Percentiles rank a stretch among this genome's conserved stretches.
phyloP scores from a whole-genome alignment of 1,139 yeast species.

The Tardiomyces digboiensis region DNA sequence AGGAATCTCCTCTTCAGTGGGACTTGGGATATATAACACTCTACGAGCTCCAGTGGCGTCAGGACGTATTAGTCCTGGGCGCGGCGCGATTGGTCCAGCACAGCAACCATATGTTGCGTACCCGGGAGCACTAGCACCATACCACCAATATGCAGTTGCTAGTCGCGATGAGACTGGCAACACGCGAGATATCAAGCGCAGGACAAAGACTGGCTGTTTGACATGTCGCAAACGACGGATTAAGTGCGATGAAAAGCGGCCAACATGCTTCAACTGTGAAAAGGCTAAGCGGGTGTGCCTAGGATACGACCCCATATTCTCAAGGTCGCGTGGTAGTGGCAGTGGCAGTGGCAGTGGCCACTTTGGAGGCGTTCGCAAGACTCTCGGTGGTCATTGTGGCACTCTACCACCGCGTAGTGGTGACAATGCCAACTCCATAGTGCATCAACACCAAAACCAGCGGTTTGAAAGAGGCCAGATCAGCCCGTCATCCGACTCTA shows the following conservation, averaged over 20 bases:
- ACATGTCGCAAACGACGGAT: conserved; percentile 67
- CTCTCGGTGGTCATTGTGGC: not conserved
- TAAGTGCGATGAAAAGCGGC: conserved; percentile 65
- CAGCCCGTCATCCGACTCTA: not conserved
- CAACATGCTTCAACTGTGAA: conserved; percentile 65
- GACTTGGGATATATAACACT: not conserved
- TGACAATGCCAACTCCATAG: not conserved
- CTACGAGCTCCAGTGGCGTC: not conserved
- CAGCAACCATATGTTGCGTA: not conserved
- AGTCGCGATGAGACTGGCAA: not conserved
- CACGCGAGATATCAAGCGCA: conserved; percentile 23
- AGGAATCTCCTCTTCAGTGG: not conserved
- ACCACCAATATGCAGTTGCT: not conserved
- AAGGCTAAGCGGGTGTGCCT: conserved; percentile 59
- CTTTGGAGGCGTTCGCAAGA: not conserved
- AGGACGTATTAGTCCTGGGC: not conserved
- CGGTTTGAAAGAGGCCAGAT: not conserved
- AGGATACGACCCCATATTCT: conserved; percentile 43
- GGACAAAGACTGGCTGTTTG: conserved; percentile 67
- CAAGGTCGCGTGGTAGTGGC: not conserved
- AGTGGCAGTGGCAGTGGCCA: not conserved
- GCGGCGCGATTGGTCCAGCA: no score
- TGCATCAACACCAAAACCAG: not conserved
- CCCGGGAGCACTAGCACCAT: not conserved
- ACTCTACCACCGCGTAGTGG: no score